Evolutionary conservation across 441 rosid genomes (phyloP), one percentile per base, ranked within the genome.

Genomic region (Euphorbia neoarborescens): DNA sequence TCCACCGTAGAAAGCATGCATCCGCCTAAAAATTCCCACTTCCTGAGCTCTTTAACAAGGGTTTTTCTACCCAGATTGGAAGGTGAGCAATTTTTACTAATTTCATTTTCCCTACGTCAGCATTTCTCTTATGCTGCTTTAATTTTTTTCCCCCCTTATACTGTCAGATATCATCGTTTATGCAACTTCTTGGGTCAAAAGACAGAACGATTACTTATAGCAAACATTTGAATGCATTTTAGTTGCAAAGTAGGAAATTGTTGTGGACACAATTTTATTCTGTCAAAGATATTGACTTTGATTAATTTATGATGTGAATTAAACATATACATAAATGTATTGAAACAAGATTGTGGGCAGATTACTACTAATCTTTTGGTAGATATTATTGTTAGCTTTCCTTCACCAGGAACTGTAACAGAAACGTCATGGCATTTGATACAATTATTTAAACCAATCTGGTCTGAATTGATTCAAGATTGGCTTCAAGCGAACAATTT

Each of bases 11-110:
- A 11, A 73, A 35, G 60, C 54, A 17, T 54, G 62, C 71, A 46
- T 73, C 69, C n/a, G 17, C 68, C 57, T 71, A 79, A 71, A 75
- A 75, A 75, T 42, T 66, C 64, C 50, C 62, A 17, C 59, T 74
- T 70, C 63, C 78, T 69, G 56, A 48, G 69, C 65, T 71, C 40
- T 44, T 75, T 60, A 63, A 19, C 71, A 79, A 72, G 72, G 71
- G 67, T 37, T 74, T 81, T 66, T 82, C 77, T 10, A 73, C 85
- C 65, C 73, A 77, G 67, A 53, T 42, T 25, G 82, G 72, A 53
- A 75, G 81, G 84, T 77, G 62, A 24, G 75, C 34, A 22, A 15
- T 46, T 42, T n/a, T 9, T 59, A 24, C 51, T 37, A 5, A 38
- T 37, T 2, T 5, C 25, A 19, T 24, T 25, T 46, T 46, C 1